Evolutionary conservation across 2,329 filamentous ascomycete genomes (phyloP).

Genomic region (Ceratocystis alfenasii): DNA sequence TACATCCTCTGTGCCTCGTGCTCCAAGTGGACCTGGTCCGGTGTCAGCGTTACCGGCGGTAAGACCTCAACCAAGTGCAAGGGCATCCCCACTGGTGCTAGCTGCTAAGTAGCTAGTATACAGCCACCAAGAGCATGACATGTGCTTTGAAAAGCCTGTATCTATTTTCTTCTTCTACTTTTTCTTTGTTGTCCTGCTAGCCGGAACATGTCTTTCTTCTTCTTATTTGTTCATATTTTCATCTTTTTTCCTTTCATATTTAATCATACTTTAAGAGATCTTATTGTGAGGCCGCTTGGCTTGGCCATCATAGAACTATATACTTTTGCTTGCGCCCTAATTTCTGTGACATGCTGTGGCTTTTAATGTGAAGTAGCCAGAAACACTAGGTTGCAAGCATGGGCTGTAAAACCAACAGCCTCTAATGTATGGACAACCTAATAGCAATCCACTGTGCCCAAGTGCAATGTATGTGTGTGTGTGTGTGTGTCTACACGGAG

Average conservation of each 20-base stretch:
- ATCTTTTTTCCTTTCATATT: neutral
- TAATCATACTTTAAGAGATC: conserved; percentile 2
- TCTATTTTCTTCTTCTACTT: conserved; percentile 3
- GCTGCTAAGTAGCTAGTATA: conserved; percentile 11
- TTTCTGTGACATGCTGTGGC: neutral
- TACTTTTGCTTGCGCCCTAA: too few species aligned
- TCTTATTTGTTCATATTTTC: neutral
- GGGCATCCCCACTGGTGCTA: conserved; percentile 25
- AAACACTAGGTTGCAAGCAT: too few species aligned
- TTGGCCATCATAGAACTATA: neutral
- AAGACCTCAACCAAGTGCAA: conserved; percentile 29
- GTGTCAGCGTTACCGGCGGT: conserved; percentile 40
- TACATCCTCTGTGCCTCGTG: conserved; percentile 44
- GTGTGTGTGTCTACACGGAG: too few species aligned
- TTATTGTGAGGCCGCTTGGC: neutral
- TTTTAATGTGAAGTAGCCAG: neutral
- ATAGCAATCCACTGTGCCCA: too few species aligned
- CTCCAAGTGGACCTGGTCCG: conserved; percentile 41
- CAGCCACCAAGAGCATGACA: neutral
- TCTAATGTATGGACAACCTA: too few species aligned
- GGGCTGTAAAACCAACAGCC: too few species aligned
- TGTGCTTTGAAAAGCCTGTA: conserved; percentile 1
- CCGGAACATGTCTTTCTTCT: neutral
- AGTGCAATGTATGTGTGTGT: too few species aligned
- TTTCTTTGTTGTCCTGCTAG: conserved; percentile 1